phyloP scores from a whole-genome alignment of 257 asterid species.

The Fraxinus cuspidata region DNA sequence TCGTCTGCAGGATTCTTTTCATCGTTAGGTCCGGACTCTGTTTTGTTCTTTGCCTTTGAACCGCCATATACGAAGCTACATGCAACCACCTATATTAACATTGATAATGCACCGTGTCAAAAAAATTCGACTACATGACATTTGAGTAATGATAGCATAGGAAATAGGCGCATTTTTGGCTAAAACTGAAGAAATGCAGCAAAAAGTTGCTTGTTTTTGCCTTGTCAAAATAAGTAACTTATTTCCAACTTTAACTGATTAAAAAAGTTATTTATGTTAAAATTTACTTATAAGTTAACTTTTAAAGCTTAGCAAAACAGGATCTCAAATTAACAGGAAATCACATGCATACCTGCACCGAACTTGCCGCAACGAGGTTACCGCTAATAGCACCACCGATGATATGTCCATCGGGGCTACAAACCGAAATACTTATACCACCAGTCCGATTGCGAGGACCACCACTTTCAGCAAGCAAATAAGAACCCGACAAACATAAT shows the following conservation, averaged over 20 bases:
- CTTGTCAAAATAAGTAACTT: too few species aligned
- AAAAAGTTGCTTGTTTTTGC: neutral
- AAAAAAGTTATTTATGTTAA: neutral
- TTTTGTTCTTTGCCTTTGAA: conserved; percentile 55
- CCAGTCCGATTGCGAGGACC: conserved; percentile 70
- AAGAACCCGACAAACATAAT: conserved; percentile 73
- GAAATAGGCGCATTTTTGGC: neutral
- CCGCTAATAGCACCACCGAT: conserved; percentile 81
- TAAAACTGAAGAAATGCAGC: neutral
- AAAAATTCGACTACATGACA: neutral
- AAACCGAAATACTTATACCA: conserved; percentile 69
- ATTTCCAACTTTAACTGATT: neutral
- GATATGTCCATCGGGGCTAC: conserved; percentile 71
- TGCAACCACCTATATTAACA: conserved; percentile 59
- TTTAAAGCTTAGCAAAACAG: neutral
- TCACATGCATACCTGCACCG: conserved; percentile 56
- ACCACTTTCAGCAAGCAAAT: conserved; percentile 63
- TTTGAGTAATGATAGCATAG: neutral
- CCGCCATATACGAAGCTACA: conserved; percentile 82
- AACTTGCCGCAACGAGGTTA: conserved; percentile 59
- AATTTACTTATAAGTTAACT: neutral
- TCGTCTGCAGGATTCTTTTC: conserved; percentile 22
- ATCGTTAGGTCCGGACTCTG: conserved; percentile 42
- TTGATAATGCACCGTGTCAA: neutral
- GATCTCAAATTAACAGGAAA: neutral